Conservation (phyloP, 805 yeast species). For the Isabelozyma gotoi region DNA sequence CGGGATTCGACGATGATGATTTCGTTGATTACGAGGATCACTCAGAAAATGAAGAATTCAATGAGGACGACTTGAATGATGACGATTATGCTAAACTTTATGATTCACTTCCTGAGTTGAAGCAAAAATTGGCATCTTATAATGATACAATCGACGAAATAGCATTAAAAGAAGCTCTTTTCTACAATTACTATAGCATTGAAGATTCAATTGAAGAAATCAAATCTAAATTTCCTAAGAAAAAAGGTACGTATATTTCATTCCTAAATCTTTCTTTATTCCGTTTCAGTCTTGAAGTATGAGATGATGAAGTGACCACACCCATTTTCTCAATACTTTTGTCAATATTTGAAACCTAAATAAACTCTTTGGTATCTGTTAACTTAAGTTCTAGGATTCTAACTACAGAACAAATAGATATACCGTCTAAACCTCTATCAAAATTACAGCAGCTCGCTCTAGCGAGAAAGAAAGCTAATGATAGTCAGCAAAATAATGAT, state of each 20-base stretch:
- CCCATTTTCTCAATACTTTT: background rate
- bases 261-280: slow-evolving; percentile 4
- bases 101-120: slow-evolving; percentile 43
- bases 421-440: slow-evolving; percentile 11
- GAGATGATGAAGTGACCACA: background rate
- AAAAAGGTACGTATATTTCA: slow-evolving; percentile 47
- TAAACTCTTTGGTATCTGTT: slow-evolving; percentile 3
- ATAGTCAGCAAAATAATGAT: background rate
- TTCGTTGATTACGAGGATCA: slow-evolving; percentile 20
- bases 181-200: slow-evolving; percentile 57
- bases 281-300: slow-evolving; percentile 4
- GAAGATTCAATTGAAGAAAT: slow-evolving; percentile 52
- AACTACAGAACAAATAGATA: slow-evolving; percentile 3
- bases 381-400: slow-evolving; percentile 17
- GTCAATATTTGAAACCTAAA: background rate
- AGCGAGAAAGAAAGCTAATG: slow-evolving; percentile 12
- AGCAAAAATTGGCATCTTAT: slow-evolving; percentile 34
- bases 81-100: slow-evolving; percentile 45
- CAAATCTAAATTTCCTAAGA: slow-evolving; percentile 28
- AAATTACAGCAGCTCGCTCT: slow-evolving; percentile 25
- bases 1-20: slow-evolving; percentile 22
- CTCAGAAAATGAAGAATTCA: slow-evolving; percentile 31
- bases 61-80: slow-evolving; percentile 36
- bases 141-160: slow-evolving; percentile 46
- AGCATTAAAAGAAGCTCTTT: slow-evolving; percentile 57